These are phyloP conservation scores for Cyberlindnera xishuangbannaensis DNA, from an alignment of 805 yeast species.

Conservation along the genomic window DNA sequence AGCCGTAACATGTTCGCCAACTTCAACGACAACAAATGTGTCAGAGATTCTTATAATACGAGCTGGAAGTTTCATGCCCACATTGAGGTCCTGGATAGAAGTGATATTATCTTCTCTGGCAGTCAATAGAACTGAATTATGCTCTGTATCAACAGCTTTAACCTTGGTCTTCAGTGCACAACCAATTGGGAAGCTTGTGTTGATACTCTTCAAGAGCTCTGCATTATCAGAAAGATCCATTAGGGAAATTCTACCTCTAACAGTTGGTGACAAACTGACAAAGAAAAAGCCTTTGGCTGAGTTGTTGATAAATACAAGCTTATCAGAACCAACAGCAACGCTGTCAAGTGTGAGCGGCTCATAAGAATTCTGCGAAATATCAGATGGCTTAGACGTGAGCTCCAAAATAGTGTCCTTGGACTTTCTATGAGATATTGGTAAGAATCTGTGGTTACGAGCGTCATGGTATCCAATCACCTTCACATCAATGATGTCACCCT, in stretches of 20 bases:
- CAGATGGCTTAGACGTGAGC: conserved; percentile 48
- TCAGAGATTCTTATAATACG: conserved; percentile 54
- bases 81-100: conserved; percentile 43
- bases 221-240: conserved; percentile 57
- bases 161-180: conserved; percentile 58
- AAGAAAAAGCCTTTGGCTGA: conserved; percentile 54
- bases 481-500: conserved; percentile 53
- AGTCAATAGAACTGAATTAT: conserved; percentile 42
- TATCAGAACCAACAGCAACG: conserved; percentile 43
- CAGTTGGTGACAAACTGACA: conserved; percentile 63
- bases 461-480: conserved; percentile 76
- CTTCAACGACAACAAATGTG: conserved; percentile 57
- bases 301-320: conserved; percentile 62
- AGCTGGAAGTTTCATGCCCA: conserved; percentile 55
- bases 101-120: conserved; percentile 41
- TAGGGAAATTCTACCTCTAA: conserved; percentile 60
- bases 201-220: conserved; percentile 42
- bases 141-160: conserved; percentile 46
- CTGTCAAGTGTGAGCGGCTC: conserved; percentile 34
- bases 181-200: conserved; percentile 64
- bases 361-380: conserved; percentile 25
- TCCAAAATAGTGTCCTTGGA: conserved; percentile 57
- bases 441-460: conserved; percentile 57
- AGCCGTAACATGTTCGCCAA: conserved; percentile 59
- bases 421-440: conserved; percentile 56